Conservation (phyloP, 2,329 filamentous ascomycete genomes). For the Penicillium paneum region DNA sequence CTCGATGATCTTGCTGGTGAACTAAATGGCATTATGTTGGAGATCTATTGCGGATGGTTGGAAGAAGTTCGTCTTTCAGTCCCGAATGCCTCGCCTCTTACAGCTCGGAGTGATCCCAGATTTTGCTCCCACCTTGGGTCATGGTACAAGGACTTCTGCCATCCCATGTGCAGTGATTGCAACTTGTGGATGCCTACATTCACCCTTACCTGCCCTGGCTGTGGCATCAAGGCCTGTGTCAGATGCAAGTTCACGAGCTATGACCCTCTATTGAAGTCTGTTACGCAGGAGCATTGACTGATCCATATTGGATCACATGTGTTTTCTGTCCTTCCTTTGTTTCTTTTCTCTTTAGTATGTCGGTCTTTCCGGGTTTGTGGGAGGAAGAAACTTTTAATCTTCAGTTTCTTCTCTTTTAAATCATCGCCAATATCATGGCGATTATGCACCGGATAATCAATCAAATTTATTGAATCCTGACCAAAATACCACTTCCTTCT, state of each 20-base stretch:
- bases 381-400: background rate
- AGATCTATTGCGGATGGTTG: conserved; percentile 27
- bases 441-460: background rate
- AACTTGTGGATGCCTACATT: conserved; percentile 30
- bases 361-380: background rate
- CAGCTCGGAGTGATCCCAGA: background rate
- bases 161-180: conserved; percentile 25
- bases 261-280: background rate
- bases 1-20: conserved; percentile 25
- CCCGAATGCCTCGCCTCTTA: conserved; percentile 11
- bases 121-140: conserved; percentile 27
- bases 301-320: background rate
- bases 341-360: background rate
- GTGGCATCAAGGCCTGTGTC: conserved; percentile 29
- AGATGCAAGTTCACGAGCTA: conserved; percentile 27
- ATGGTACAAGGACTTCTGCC: conserved; percentile 27
- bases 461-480: background rate
- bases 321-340: background rate
- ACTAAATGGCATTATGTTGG: conserved; percentile 28
- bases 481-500: background rate
- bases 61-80: conserved; percentile 21
- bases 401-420: background rate
- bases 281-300: background rate
- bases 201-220: conserved; percentile 28
- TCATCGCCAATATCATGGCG: background rate